phyloP scores from a whole-genome alignment of 129 eudicot species.

The Helianthus tuberosus region DNA sequence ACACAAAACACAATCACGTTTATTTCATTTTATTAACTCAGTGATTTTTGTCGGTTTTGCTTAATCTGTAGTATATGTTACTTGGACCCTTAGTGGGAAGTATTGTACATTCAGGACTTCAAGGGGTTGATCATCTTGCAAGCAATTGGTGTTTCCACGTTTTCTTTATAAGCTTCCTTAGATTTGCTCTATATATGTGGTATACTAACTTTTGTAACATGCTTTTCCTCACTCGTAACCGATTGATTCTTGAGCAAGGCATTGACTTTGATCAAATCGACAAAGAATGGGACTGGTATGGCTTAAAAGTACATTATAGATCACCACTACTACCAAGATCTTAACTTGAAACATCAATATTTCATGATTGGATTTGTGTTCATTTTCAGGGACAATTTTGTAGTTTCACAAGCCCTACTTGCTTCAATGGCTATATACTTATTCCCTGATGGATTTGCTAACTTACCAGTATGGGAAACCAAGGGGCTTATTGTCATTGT shows the following conservation, averaged over 20 bases:
- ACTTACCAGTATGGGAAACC: slow-evolving; percentile 51
- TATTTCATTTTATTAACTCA: background rate
- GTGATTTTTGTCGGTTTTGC: background rate
- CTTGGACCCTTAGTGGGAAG: slow-evolving; percentile 68
- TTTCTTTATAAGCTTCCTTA: slow-evolving; percentile 53
- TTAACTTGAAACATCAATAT: background rate
- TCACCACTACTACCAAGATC: no score
- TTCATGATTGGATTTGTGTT: slow-evolving; percentile 1
- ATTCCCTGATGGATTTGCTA: slow-evolving; percentile 34
- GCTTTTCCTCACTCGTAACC: slow-evolving; percentile 70
- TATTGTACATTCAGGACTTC: slow-evolving; percentile 37
- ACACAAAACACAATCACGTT: background rate
- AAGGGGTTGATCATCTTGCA: slow-evolving; percentile 32
- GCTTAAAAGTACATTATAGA: background rate
- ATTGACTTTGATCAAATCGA: slow-evolving; percentile 84
- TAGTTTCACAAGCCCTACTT: slow-evolving; percentile 63
- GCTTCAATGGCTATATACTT: slow-evolving; percentile 46
- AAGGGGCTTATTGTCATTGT: slow-evolving; percentile 51
- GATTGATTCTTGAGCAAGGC: slow-evolving; percentile 62
- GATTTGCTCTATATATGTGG: slow-evolving; percentile 47
- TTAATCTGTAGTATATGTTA: slow-evolving; percentile 46
- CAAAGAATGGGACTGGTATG: slow-evolving; percentile 76
- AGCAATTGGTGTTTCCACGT: slow-evolving; percentile 61
- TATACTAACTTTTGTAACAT: slow-evolving; percentile 65
- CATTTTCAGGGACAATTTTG: slow-evolving; percentile 74